These are phyloP conservation scores for Paspalum notatum DNA, from an alignment of 176 grass and related monocot genomes.

Conservation along the genomic window DNA sequence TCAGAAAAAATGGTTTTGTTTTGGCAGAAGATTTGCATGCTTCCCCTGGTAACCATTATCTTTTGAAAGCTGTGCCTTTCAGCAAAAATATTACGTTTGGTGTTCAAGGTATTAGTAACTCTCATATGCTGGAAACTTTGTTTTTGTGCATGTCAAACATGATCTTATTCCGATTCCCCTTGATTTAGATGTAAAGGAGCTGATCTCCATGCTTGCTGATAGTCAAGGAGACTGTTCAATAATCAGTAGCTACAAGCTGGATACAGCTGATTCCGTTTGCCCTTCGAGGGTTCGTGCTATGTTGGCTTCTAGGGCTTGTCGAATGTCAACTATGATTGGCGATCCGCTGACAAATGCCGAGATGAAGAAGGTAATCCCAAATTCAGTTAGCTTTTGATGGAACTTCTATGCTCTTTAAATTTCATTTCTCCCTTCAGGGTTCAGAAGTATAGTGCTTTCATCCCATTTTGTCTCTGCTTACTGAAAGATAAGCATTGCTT, in stretches of 20 bases:
- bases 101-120: slow-evolving; percentile 67
- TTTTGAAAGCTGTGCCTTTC: slow-evolving; percentile 93
- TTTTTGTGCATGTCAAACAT: slow-evolving; percentile 5
- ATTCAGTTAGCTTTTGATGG: slow-evolving; percentile 10
- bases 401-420: background rate
- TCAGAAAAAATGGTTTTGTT: slow-evolving; percentile 92
- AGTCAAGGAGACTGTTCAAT: slow-evolving; percentile 84
- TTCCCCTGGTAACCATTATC: slow-evolving; percentile 74
- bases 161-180: slow-evolving; percentile 3
- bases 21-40: slow-evolving; percentile 83
- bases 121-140: background rate
- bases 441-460: slow-evolving; percentile 15
- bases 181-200: slow-evolving; percentile 85
- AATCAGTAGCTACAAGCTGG: slow-evolving; percentile 82
- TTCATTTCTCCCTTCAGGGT: slow-evolving; percentile 14
- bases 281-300: slow-evolving; percentile 96
- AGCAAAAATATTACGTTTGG: slow-evolving; percentile 97
- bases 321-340: slow-evolving; percentile 86
- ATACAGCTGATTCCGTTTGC: slow-evolving; percentile 77
- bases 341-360: slow-evolving; percentile 87
- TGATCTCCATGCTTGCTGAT: slow-evolving; percentile 86
- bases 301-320: slow-evolving; percentile 94
- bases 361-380: slow-evolving; percentile 85
- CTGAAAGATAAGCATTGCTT: background rate
- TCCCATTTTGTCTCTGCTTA: background rate